Base-by-base conservation (phyloP, 495 filamentous ascomycete genomes). In the Oleoguttula mirabilis region DNA sequence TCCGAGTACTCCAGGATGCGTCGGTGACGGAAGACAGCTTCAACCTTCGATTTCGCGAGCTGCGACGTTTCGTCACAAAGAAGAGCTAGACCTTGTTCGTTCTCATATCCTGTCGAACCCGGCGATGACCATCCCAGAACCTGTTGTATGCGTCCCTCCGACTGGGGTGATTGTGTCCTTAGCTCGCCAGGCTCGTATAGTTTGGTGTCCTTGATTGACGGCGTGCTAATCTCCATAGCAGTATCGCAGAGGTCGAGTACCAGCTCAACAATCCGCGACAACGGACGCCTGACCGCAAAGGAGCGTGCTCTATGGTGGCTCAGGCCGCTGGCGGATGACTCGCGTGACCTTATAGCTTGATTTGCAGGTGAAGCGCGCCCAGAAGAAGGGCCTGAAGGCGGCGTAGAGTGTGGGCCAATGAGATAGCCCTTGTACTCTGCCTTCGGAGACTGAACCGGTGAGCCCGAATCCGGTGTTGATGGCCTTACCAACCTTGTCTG, bases 161-260 rank as follows among this genome's bases (percentile, higher is more conserved):
- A 96, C 56, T 95, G 82, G 8, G 90, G 90, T 0, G 92, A 96
- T 56, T 94, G 76, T 2, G 88, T 92, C 21, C 92, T 77, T 39
- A 95, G 76, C 25, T 67, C 66, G 4, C 54, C 55, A 23, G 84
- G 79, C 28, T 71, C 70, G 33, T 83, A 77, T 4, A 69, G 66
- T 4, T 76, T 70, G 4, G 73, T 68, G 41, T 94, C 86, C 56
- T 92, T 95, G 55, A 96, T 82, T 20, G 84, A 76, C 3, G 90
- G 87, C 16, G 84, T 84, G 63, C 78, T 95, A 52, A 98, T 93
- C 61, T 96, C 92, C 36, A 95, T 66, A 4, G 92, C 77, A 2
- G 90, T 98, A 60, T 98, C 90, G 57, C 90, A 96, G 4, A 98
- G 72, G 63, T 98, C 90, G 5, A 96, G 72, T 23, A 98, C 72